Base-by-base conservation (phyloP, 345 rosid genomes). In the Hypericum androsaemum region DNA sequence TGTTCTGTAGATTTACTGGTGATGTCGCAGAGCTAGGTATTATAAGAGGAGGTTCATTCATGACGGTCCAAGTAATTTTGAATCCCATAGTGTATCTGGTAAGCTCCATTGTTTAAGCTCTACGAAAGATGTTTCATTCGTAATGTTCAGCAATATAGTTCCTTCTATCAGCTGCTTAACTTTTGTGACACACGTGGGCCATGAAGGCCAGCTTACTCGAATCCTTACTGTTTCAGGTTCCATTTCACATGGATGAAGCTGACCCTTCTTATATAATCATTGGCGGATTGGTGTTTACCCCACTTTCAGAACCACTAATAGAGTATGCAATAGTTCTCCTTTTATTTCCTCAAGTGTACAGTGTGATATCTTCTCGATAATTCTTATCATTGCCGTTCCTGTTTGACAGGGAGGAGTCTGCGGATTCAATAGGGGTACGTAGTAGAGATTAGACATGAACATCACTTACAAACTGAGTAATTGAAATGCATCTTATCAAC, bases 211-310 rank as follows among this genome's bases (percentile, higher is more conserved):
- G 54, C 56, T 50, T 37, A 53, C 35, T 44, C 41, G 16, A 15
- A 42, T 59, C 46, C 7, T 44, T 51, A 3, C 71, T 46, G 35
- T 46, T 59, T 72, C 62, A 51, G 98, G 98, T 92, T 63, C 95
- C 96, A 6, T 88, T 77, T 70, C 94, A 92, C 64, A 68, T 88
- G 32, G 94, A 87, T 64, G 95, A 81, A 58, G 84, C 81, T 46
- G 95, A 87, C 66, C 98, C 98, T 64, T 88, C 96, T 53, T 88
- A 88, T 72, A 66, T 88, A 32, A 88, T 92, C 62, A 76, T 80
- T 39, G 95, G 95, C 47, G 98, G 98, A 64, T 72, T 92, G 82
- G 95, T 92, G 73, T 92, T 92, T 81, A 88, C 96, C 35, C 95
- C 92, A 3, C 96, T 92, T 59, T 84, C 95, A 11, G 95, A 88